These are phyloP conservation scores for Amanita molliuscula DNA, from an alignment of 768 basidiomycete genomes.

Conservation along the genomic window DNA sequence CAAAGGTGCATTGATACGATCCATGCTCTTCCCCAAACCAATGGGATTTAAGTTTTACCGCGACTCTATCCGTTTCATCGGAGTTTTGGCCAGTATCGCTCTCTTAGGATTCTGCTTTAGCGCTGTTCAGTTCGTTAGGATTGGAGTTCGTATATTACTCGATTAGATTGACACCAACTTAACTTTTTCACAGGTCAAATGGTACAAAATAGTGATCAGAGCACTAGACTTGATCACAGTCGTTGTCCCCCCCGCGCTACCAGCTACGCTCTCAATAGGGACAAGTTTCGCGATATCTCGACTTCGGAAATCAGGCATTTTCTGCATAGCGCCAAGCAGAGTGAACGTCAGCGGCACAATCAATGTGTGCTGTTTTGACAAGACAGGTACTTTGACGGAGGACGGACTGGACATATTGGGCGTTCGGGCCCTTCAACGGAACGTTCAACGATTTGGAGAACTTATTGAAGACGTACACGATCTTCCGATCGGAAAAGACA, in stretches of 20 bases:
- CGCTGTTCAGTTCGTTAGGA: constrained; percentile 82
- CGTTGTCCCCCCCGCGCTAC: constrained; percentile 94
- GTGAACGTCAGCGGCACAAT: constrained; percentile 95
- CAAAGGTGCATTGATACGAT: constrained; percentile 89
- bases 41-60: constrained; percentile 99
- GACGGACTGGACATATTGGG: constrained; percentile 97
- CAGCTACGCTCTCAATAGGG: constrained; percentile 94
- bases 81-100: constrained; percentile 86
- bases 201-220: constrained; percentile 85
- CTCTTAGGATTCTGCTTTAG: constrained; percentile 85
- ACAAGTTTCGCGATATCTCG: constrained; percentile 91
- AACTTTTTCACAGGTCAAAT: constrained; percentile 48
- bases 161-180: neutral
- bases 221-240: constrained; percentile 94
- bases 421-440: constrained; percentile 75
- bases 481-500: constrained; percentile 60
- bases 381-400: constrained; percentile 97
- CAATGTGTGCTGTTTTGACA: constrained; percentile 98
- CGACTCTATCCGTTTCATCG: constrained; percentile 84
- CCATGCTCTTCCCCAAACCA: constrained; percentile 98
- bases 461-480: constrained; percentile 81
- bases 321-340: constrained; percentile 92
- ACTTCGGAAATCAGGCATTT: constrained; percentile 79
- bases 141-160: constrained; percentile 52
- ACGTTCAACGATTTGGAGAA: constrained; percentile 76